Base-by-base conservation (phyloP, 1,284 basidiomycete species). In the Fomitopsis pinicola region DNA sequence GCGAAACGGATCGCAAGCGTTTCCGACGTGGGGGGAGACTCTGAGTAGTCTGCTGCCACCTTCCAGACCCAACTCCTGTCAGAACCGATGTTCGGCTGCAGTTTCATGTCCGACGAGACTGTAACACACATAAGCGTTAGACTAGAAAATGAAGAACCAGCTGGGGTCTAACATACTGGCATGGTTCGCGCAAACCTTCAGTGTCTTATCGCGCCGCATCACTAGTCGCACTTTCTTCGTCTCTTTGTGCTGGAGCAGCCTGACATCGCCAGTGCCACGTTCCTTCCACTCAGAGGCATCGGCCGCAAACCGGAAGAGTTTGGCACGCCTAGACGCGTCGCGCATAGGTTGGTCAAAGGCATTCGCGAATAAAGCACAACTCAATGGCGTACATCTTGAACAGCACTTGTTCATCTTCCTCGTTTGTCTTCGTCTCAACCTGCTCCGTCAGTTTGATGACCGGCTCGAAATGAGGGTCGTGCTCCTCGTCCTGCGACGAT, bases 11-110 rank as follows among this genome's bases (percentile, higher is more conserved):
- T 98, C 55, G 97, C 97, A 60, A 99, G 87, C 22, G 97, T 98
- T 80, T 98, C 97, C 26, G 95, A 78, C 48, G 90, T 91, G 22
- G 96, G 86, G 61, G 92, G 94, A 62, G 85, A 84, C 73, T 98
- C 96, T 58, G 97, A 88, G 73, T 94, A 95, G 76, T 99, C 97
- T 50, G 97, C 97, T 59, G 89, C 85, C 59, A 97, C 96, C 78
- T 98, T 96, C 91, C 92, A 99, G 44, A 99, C 97, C 97, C 97
- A 99, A 70, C 95, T 97, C 76, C 97, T 89, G 82, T 99, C 97
- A 59, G 96, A 98, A 56, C 97, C 97, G 72, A 99, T 95, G 80
- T 99, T 99, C 70, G 97, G 95, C 73, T 96, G 92, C 67, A 99
- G 89, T 72, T 83, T 89, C 94, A 99, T 99, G 66, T 98, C 95